Evolutionary conservation across 2,329 filamentous ascomycete genomes (phyloP).

Genomic region (Talaromyces atroroseus): DNA sequence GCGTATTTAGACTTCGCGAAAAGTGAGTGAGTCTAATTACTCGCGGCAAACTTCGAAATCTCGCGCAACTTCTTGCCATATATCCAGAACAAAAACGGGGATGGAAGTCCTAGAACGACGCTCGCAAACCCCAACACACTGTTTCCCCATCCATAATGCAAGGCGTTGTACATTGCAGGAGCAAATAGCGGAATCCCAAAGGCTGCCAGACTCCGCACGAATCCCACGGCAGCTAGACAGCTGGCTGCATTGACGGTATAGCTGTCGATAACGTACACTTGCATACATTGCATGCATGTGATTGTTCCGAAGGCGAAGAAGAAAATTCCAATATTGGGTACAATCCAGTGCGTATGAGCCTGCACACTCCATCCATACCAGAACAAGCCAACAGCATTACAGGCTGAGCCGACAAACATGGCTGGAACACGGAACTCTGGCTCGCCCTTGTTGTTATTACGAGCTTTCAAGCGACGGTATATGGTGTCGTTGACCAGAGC

Average conservation of each 20-base stretch:
- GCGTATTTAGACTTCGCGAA: too few relatives aligned
- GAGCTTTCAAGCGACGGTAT: neutral
- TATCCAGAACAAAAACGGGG: constrained; percentile 47
- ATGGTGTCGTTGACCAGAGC: neutral
- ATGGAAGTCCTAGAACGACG: constrained; percentile 39
- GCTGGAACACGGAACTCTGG: constrained; percentile 61
- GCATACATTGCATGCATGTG: constrained; percentile 40
- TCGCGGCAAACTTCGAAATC: too few relatives aligned
- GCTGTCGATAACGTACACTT: constrained; percentile 40
- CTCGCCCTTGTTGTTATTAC: constrained; percentile 36
- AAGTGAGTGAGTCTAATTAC: too few relatives aligned
- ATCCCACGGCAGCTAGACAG: constrained; percentile 35
- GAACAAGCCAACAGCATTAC: constrained; percentile 51
- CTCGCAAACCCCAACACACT: constrained; percentile 36
- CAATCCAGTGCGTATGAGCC: constrained; percentile 47
- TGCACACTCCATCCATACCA: constrained; percentile 55
- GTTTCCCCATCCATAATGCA: constrained; percentile 37
- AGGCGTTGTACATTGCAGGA: constrained; percentile 32
- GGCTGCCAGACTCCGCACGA: constrained; percentile 33
- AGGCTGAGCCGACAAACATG: constrained; percentile 47
- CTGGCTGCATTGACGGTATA: constrained; percentile 38
- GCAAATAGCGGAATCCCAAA: constrained; percentile 40
- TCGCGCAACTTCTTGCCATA: constrained; percentile 42
- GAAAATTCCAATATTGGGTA: constrained; percentile 49
- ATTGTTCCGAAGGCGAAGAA: constrained; percentile 47